Percentiles rank a stretch among this genome's conserved stretches.
These are phyloP conservation scores for Cryptomeria japonica DNA, from an alignment of 75 land plant species.

Conservation along the genomic window DNA sequence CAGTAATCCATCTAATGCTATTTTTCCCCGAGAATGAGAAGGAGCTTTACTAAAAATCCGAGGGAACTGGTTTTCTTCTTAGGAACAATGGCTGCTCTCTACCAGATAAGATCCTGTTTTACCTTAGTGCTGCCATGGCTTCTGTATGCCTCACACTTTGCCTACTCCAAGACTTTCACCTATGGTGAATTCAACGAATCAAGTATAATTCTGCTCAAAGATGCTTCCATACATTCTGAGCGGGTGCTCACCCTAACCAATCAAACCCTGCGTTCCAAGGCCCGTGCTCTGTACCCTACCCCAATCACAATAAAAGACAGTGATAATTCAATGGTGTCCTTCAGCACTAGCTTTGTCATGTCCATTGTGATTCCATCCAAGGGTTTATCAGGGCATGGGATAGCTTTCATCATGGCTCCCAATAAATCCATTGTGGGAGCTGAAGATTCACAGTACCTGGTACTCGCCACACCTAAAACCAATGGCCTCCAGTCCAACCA, in stretches of 20 bases:
- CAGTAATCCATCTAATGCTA: background rate
- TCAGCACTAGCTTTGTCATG: constrained; percentile 24
- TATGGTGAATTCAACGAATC: background rate
- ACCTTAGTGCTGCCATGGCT: background rate
- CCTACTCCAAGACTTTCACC: background rate
- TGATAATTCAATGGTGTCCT: background rate
- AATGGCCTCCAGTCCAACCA: background rate
- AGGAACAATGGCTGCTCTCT: background rate
- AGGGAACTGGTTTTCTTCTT: background rate
- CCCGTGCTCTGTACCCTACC: background rate
- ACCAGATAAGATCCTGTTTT: background rate
- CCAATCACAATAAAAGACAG: background rate
- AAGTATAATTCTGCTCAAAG: background rate
- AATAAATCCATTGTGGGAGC: background rate
- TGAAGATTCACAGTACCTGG: constrained; percentile 5
- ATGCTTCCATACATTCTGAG: background rate
- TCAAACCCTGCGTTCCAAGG: background rate
- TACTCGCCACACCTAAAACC: constrained; percentile 8
- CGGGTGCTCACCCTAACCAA: background rate
- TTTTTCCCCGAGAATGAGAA: background rate
- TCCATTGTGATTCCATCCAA: background rate
- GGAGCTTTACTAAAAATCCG: background rate
- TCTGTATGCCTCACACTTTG: background rate
- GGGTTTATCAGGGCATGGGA: constrained; percentile 10
- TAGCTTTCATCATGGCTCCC: constrained; percentile 21